Evolutionary conservation across 495 filamentous ascomycete species (phyloP), one percentile per base, ranked within the genome.

Genomic region (Bathelium albidoporum): DNA sequence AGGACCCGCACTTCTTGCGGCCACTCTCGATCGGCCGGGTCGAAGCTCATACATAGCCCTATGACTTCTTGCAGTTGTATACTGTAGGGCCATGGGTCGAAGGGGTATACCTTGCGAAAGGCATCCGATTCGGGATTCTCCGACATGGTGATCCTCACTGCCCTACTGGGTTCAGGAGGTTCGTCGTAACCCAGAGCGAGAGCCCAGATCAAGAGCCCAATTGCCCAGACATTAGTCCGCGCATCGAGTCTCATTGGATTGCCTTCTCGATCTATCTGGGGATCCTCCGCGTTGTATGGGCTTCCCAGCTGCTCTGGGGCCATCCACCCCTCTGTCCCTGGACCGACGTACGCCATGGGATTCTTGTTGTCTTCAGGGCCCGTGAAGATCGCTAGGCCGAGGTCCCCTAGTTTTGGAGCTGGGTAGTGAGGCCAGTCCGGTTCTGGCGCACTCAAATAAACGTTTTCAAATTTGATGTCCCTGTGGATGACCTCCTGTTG

Each of bases 351-450:
- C 1, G 52, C 61, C 41, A 4, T 7, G 2, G 63, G 63, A 31
- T 65, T 65, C 41, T 61, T 1, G 28, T 43, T 11, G 58, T 65
- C 63, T 20, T 39, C 29, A 1, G 18, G 4, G 22, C 14, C 29
- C 22, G 63, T 62, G 11, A 58, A n/a, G 53, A 65, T 12, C n/a
- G 63, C 43, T 24, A 62, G 11, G 16, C 63, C 63, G 24, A 65
- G 59, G 59, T 65, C 63, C 12, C 52, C 63, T 22, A 65, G 34
- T 29, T 22, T 52, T 10, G 63, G 41, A 34, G 36, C 28, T 7
- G 41, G 41, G 28, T 65, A 65, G 10, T 26, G n/a, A 0, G 63
- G 63, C 32, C 18, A 24, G 14, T 44, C 28, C 5, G 16, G 16
- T 3, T n/a, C 18, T 18, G 59, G 28, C 22, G 26, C 31, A 20